Base-by-base conservation (phyloP, 345 rosid genomes). In the Psidium friedrichsthalianum region DNA sequence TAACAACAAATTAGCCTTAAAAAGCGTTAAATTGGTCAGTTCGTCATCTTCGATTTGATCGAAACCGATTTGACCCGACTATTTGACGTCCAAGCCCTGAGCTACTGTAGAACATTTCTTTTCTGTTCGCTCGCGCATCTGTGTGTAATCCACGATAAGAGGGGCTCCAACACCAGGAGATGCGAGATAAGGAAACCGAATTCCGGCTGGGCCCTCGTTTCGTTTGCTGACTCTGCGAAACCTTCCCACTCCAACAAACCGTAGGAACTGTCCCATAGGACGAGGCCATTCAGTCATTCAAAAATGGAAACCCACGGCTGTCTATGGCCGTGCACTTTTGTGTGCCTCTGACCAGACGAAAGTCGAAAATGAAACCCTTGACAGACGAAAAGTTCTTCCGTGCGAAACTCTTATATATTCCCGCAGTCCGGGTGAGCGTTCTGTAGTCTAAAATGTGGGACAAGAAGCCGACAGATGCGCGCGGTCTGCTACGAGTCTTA, bases 381-480 rank as follows among this genome's bases (percentile, higher is more conserved):
- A 69, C 3, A 10, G 78, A 21, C 64, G 47, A 44, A 6, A 44
- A 44, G 47, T 36, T 36, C 36, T 36, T 36, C 36, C 36, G 36
- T 2, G 36, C 36, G 36, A 36, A 36, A 36, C 74, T 55, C 27
- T 85, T 40, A 27, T 8, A 22, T 59, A 56, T n/a, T 32, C 80
- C 3, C 47, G 18, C 57, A 6, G 9, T n/a, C 25, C 10, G 5
- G 5, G 24, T 1, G 42, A n/a, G 57, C 44, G n/a, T 84, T 47
- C 55, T 13, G 47, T n/a, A 13, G 29, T 36, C 40, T 25, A 36
- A 69, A 69, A 69, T 32, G 47, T 59, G 13, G 58, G 91, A 90
- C 94, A 91, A 88, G 6, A 88, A 40, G 13, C 89, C 88, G 84
- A 82, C 82, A n/a, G 15, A 92, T 92, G 95, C 91, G 74, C 2